Conservation (phyloP, 495 filamentous ascomycete species). For the Hypoxylon intermedium region DNA sequence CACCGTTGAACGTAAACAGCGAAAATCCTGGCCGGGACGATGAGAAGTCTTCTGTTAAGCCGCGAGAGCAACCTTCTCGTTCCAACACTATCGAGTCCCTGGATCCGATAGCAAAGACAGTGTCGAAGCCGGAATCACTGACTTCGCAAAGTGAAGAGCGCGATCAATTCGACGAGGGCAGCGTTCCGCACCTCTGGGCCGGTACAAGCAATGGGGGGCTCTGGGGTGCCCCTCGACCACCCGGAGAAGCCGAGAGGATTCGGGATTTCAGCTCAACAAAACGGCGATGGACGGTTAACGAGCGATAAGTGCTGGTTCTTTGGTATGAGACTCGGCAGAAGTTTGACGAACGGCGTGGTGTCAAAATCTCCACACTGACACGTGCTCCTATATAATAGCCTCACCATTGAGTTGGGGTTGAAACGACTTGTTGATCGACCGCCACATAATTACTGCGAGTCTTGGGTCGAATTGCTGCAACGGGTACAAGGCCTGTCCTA, state of each 20-base stretch:
- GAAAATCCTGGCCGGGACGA: slow-evolving; percentile 25
- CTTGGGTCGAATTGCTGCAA: no score
- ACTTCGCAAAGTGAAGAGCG: slow-evolving; percentile 33
- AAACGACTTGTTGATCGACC: no score
- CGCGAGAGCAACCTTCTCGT: slow-evolving; percentile 1
- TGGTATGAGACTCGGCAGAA: no score
- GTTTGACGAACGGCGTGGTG: no score
- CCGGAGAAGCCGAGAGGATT: slow-evolving; percentile 46
- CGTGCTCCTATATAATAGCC: no score
- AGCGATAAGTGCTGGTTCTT: slow-evolving; percentile 46
- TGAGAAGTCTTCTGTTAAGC: neutral
- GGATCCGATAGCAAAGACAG: neutral
- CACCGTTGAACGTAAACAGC: slow-evolving; percentile 55
- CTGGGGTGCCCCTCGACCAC: slow-evolving; percentile 47
- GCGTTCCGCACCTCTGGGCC: slow-evolving; percentile 28
- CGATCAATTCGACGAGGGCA: slow-evolving; percentile 33
- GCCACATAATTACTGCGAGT: no score
- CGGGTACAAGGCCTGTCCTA: no score
- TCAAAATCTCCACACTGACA: no score
- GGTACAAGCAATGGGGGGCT: slow-evolving; percentile 43
- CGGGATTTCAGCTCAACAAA: slow-evolving; percentile 50
- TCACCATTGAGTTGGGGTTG: no score
- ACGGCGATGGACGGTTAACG: slow-evolving; percentile 56
- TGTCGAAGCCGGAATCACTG: slow-evolving; percentile 6
- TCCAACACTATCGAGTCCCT: neutral